Conservation (phyloP, 108 stramenopile species). For the Nannochloropsis salina region DNA sequence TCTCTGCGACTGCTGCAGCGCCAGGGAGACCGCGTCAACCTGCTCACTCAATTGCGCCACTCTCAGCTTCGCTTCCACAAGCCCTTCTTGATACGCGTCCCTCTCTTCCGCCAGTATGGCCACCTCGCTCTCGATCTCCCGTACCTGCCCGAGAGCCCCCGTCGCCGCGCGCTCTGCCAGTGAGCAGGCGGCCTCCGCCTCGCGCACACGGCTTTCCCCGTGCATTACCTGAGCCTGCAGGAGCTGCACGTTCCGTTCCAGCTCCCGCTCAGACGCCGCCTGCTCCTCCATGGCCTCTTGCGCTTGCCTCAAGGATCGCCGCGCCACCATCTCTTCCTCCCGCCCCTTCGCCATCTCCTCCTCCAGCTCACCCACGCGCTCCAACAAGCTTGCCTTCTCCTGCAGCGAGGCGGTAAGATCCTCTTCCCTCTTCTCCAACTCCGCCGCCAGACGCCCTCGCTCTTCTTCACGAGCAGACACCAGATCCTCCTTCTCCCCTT, state of each 20-base stretch:
- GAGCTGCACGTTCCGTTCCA: constrained; percentile 12
- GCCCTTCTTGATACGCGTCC: background rate
- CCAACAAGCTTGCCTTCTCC: background rate
- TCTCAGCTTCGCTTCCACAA: background rate
- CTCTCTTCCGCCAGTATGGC: background rate
- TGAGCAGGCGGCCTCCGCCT: background rate
- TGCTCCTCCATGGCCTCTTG: background rate
- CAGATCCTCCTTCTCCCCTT: background rate
- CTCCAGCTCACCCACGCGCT: background rate
- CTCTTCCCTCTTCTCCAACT: background rate
- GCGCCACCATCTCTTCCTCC: background rate
- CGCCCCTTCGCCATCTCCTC: background rate
- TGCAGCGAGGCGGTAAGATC: background rate
- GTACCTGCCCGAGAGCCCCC: background rate
- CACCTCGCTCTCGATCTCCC: background rate
- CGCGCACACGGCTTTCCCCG: background rate
- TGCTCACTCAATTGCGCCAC: background rate
- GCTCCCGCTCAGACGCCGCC: background rate
- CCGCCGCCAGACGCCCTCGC: background rate
- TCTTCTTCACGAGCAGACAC: background rate
- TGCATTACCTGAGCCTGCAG: background rate
- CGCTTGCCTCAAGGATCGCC: background rate
- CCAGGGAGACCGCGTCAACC: background rate
- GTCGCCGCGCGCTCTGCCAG: background rate
- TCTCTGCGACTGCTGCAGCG: background rate